Evolutionary conservation across 2,329 filamentous ascomycete species (phyloP).

Genomic region (Aureobasidium vineae): DNA sequence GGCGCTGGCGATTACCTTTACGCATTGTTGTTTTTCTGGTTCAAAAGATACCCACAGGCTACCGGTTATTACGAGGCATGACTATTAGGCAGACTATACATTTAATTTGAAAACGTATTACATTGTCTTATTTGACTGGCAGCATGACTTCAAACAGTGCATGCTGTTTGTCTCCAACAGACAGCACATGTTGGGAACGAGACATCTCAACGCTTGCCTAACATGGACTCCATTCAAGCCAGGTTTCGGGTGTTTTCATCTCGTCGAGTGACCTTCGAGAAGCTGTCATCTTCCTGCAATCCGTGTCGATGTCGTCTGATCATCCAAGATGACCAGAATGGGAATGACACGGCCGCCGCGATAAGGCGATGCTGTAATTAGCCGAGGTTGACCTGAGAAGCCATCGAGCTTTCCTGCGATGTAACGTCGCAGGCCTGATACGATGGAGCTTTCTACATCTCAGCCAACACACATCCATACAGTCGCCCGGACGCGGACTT

Average conservation of each 20-base stretch:
- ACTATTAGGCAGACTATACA: background rate
- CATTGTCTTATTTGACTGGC: background rate
- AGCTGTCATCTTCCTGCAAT: background rate
- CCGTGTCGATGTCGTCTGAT: background rate
- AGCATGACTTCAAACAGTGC: too few relatives aligned
- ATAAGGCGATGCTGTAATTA: background rate
- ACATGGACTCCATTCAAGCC: background rate
- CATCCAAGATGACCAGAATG: background rate
- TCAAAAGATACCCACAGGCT: conserved; percentile 4
- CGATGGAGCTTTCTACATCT: background rate
- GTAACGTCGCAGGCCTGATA: background rate
- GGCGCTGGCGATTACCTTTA: background rate
- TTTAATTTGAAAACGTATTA: background rate
- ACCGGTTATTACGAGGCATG: conserved; percentile 3
- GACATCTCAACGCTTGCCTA: background rate
- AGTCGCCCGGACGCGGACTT: background rate
- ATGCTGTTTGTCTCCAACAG: background rate
- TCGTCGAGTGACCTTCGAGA: background rate
- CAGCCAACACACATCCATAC: background rate
- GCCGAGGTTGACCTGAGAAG: background rate
- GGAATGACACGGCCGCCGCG: too few relatives aligned
- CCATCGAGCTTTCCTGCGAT: background rate
- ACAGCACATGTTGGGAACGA: background rate
- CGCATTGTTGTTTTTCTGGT: background rate
- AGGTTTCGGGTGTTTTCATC: background rate